phyloP scores from a whole-genome alignment of 164 flowering plant genomes.

The Berberis vulgaris region DNA sequence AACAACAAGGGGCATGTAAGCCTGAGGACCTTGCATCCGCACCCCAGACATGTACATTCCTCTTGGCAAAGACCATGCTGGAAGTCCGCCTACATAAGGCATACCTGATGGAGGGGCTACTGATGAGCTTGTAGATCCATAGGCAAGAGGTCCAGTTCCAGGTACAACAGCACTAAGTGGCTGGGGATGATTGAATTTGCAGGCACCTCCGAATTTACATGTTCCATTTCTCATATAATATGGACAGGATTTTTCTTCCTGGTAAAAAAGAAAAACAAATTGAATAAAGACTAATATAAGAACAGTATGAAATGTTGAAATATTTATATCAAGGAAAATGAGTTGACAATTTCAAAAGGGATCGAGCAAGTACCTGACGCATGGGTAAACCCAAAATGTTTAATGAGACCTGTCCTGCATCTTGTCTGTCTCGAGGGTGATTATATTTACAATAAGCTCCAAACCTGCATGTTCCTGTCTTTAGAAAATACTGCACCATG shows the following conservation, averaged over 20 bases:
- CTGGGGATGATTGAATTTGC: slow-evolving; percentile 83
- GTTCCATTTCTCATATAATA: slow-evolving; percentile 61
- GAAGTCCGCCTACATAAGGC: slow-evolving; percentile 36
- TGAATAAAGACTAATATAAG: neutral
- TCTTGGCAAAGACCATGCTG: slow-evolving; percentile 47
- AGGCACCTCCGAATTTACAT: slow-evolving; percentile 71
- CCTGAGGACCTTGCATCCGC: slow-evolving; percentile 35
- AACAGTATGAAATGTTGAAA: neutral
- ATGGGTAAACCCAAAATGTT: slow-evolving; percentile 55
- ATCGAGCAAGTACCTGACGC: slow-evolving; percentile 39
- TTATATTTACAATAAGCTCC: slow-evolving; percentile 67
- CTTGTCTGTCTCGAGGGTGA: slow-evolving; percentile 57
- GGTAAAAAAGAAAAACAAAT: slow-evolving; percentile 6
- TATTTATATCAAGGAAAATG: neutral
- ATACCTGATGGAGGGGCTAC: slow-evolving; percentile 30
- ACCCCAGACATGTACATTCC: slow-evolving; percentile 37
- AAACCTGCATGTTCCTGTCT: slow-evolving; percentile 72
- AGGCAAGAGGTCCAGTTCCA: slow-evolving; percentile 22
- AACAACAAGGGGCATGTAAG: slow-evolving; percentile 44
- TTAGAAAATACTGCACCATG: slow-evolving; percentile 49
- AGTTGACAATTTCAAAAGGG: neutral
- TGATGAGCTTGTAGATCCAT: slow-evolving; percentile 32
- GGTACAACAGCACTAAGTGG: slow-evolving; percentile 36
- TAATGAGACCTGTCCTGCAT: slow-evolving; percentile 45
- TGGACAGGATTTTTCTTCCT: slow-evolving; percentile 66